Evolutionary conservation across 148 eudicot species (phyloP).

Genomic region (Pouteria glomerata): DNA sequence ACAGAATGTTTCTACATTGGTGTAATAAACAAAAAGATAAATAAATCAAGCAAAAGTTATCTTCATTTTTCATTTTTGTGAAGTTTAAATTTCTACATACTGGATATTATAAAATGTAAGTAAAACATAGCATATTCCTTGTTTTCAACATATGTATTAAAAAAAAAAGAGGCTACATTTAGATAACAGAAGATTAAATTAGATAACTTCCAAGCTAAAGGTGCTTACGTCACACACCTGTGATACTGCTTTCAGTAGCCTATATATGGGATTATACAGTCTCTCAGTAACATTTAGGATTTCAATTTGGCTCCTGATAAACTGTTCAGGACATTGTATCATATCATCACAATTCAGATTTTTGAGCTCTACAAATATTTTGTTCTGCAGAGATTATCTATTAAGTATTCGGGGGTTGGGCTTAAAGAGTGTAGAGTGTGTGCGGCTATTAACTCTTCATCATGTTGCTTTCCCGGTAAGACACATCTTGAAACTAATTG

Average conservation of each 20-base stretch:
- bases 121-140: background rate
- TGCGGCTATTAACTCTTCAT: slow-evolving; percentile 52
- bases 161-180: background rate
- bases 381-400: slow-evolving; percentile 43
- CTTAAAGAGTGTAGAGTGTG: slow-evolving; percentile 59
- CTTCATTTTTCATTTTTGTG: background rate
- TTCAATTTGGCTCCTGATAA: background rate
- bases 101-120: background rate
- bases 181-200: background rate
- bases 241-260: background rate
- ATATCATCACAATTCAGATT: background rate
- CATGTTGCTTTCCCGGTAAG: slow-evolving; percentile 63
- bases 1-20: background rate
- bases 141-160: too few relatives aligned
- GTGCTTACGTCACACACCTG: background rate
- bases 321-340: background rate
- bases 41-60: background rate
- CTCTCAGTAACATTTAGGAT: background rate
- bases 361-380: background rate
- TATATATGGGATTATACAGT: background rate
- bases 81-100: background rate
- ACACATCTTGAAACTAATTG: background rate
- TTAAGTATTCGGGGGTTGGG: slow-evolving; percentile 53
- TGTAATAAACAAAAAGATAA: background rate
- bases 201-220: background rate